Conservation (phyloP, 2,329 filamentous ascomycete species). For the Cladosporium velox region DNA sequence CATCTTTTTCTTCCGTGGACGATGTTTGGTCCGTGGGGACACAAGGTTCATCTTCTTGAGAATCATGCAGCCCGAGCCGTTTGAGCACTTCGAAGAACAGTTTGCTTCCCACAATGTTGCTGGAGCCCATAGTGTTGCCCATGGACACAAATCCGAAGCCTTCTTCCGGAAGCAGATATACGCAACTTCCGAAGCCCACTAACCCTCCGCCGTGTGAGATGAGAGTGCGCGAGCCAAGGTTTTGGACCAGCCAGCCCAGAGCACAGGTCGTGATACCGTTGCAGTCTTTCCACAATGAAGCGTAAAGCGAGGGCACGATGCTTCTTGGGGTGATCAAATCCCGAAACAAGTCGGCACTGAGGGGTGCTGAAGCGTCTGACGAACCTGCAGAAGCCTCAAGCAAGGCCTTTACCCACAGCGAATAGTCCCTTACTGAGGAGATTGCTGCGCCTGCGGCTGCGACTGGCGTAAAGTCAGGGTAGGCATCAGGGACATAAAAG, state of each 20-base stretch:
- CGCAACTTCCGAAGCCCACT: neutral
- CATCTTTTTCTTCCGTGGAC: neutral
- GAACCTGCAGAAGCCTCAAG: neutral
- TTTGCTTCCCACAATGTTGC: neutral
- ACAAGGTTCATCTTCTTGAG: neutral
- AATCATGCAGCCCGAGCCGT: neutral
- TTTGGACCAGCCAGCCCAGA: neutral
- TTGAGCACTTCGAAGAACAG: neutral
- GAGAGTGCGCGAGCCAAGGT: neutral
- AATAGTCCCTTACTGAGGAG: slow-evolving; percentile 24
- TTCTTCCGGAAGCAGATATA: neutral
- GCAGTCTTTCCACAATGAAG: neutral
- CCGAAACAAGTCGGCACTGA: neutral
- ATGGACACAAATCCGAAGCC: neutral
- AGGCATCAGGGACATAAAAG: slow-evolving; percentile 22
- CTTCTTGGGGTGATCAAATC: neutral
- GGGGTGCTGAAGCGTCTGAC: neutral
- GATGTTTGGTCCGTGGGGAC: neutral
- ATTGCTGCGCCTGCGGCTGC: slow-evolving; percentile 28
- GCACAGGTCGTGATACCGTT: neutral
- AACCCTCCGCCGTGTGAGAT: neutral
- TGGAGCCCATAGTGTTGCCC: neutral
- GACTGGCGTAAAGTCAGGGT: slow-evolving; percentile 15
- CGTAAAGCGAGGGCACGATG: neutral
- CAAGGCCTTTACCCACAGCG: slow-evolving; percentile 22